phyloP scores from a whole-genome alignment of 495 filamentous ascomycete species.

The Penicillium steckii region DNA sequence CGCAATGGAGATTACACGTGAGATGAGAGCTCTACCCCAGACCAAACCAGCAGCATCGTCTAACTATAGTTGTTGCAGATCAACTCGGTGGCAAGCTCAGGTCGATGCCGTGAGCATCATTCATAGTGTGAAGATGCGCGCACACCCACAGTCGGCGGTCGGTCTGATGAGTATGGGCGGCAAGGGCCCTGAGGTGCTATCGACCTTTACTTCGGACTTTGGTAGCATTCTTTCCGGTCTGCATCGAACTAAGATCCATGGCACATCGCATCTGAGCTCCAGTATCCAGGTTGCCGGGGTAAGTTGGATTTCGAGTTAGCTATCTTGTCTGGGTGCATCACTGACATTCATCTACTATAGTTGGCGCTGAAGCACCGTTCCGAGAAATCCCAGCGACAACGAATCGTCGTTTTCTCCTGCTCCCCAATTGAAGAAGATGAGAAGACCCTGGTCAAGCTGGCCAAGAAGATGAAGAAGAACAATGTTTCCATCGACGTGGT shows the following conservation, averaged over 20 bases:
- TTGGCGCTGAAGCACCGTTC: slow-evolving; percentile 97
- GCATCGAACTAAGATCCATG: slow-evolving; percentile 91
- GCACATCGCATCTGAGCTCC: slow-evolving; percentile 80
- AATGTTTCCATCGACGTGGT: slow-evolving; percentile 90
- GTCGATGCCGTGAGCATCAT: slow-evolving; percentile 91
- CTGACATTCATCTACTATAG: slow-evolving; percentile 39
- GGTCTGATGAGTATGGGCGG: slow-evolving; percentile 99
- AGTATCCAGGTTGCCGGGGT: slow-evolving; percentile 93
- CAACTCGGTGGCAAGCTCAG: slow-evolving; percentile 94
- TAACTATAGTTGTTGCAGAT: slow-evolving; percentile 45
- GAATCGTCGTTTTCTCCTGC: slow-evolving; percentile 95
- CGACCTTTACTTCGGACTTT: slow-evolving; percentile 91
- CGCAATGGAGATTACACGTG: slow-evolving; percentile 89
- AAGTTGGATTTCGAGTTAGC: slow-evolving; percentile 38
- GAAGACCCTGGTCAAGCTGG: slow-evolving; percentile 82
- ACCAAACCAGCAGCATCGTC: slow-evolving; percentile 4
- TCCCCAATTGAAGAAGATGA: slow-evolving; percentile 86
- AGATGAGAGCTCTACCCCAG: slow-evolving; percentile 31
- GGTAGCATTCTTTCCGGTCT: slow-evolving; percentile 93
- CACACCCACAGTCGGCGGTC: slow-evolving; percentile 93
- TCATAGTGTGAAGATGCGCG: slow-evolving; percentile 89
- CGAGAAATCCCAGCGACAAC: slow-evolving; percentile 92
- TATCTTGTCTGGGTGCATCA: background rate
- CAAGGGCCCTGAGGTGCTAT: slow-evolving; percentile 92
- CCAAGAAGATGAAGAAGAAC: slow-evolving; percentile 98